Base-by-base conservation (phyloP, 2,329 filamentous ascomycete genomes). In the Trichophaea hybrida region DNA sequence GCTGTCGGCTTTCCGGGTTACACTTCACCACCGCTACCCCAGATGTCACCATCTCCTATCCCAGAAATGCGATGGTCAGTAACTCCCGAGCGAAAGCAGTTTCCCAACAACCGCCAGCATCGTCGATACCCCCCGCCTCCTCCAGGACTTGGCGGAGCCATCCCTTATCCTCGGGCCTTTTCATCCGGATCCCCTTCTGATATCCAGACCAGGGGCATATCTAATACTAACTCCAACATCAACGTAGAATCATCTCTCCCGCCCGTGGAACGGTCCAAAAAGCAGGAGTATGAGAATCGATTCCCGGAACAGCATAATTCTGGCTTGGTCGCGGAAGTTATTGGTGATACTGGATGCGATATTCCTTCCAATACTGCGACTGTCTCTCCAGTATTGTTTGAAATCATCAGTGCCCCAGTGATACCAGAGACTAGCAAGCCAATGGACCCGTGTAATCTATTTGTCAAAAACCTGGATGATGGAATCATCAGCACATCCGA, bases 391-490 rank as follows among this genome's bases (percentile, higher is more conserved):
- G n/a, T 7, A 35, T 5, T n/a, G 13, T 55, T 55, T 24, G 37
- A 55, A 7, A 43, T 46, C 8, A 8, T 44, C 53, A 34, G 2
- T 53, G 15, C 32, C 17, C 53, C 53, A 33, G 32, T 65, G 12
- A 66, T 68, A 33, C 68, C 68, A 3, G 67, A 68, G 51, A 67
- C 64, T 52, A 63, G 63, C 35, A 62, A 67, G 34, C 68, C 68
- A 2, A 61, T 61, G n/a, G 68, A 69, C 55, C 68, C 68, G 13
- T 63, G 64, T 74, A 98, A 98, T 73, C 90, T 98, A 69, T 98
- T 97, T 81, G 97, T 98, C 82, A 98, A 98, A 85, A 98, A 98
- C 79, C 80, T 98, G 67, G 93, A 98, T 74, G 85, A 85, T 69
- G 90, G 91, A 70, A 95, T 97, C 71, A 93, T 98, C 78, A 97